These are phyloP conservation scores for Pisolithus marmoratus DNA, from an alignment of 768 basidiomycete genomes.

Conservation along the genomic window DNA sequence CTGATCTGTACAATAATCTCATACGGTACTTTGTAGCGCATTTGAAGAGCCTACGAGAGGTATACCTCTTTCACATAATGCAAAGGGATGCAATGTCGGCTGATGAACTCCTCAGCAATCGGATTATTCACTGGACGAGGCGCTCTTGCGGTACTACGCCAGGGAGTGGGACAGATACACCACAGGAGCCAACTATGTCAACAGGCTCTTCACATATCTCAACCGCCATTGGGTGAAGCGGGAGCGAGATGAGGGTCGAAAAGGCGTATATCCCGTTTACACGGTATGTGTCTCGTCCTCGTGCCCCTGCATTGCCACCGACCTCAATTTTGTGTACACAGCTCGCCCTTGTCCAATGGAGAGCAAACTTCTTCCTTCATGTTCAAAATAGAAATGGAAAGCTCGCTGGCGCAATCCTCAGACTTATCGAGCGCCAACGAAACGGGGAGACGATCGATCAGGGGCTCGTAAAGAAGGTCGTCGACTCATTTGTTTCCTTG, in stretches of 20 bases:
- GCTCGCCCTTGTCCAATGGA: slow-evolving; percentile 98
- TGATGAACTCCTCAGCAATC: slow-evolving; percentile 48
- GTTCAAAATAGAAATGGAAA: slow-evolving; percentile 80
- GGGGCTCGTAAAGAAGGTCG: slow-evolving; percentile 86
- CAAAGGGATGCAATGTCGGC: background rate
- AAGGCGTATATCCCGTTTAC: slow-evolving; percentile 92
- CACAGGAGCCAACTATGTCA: slow-evolving; percentile 94
- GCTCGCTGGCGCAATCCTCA: slow-evolving; percentile 81
- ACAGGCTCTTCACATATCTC: slow-evolving; percentile 94
- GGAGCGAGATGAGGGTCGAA: slow-evolving; percentile 94
- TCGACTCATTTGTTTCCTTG: slow-evolving; percentile 92
- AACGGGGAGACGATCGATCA: slow-evolving; percentile 94
- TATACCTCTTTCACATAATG: slow-evolving; percentile 32
- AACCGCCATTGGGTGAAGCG: slow-evolving; percentile 99
- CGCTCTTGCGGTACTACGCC: slow-evolving; percentile 85
- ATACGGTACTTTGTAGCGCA: slow-evolving; percentile 86
- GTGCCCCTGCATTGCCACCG: background rate
- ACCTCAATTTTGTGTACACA: slow-evolving; percentile 17
- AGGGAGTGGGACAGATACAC: slow-evolving; percentile 95
- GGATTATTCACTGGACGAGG: slow-evolving; percentile 79
- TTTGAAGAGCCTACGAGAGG: slow-evolving; percentile 60
- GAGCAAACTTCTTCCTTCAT: slow-evolving; percentile 79
- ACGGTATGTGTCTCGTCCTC: slow-evolving; percentile 48
- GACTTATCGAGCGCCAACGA: slow-evolving; percentile 87
- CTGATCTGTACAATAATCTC: slow-evolving; percentile 94